Evolutionary conservation across 1,139 yeast species (phyloP).

Genomic region (Nakaseomyces kungkrabaensis): DNA sequence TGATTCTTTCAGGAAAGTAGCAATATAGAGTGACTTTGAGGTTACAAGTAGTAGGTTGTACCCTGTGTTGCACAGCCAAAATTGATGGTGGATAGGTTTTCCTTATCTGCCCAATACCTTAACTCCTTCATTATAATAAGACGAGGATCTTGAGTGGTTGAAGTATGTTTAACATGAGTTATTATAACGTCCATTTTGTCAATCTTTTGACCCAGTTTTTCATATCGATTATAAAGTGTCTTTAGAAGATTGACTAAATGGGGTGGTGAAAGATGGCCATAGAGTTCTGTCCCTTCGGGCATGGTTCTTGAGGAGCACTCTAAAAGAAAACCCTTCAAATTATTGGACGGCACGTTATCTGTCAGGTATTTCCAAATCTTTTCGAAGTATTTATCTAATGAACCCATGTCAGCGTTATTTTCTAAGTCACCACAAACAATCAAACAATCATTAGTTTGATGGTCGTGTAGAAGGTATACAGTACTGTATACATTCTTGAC

Average conservation of each 20-base stretch:
- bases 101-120: slow-evolving; percentile 24
- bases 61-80: slow-evolving; percentile 1
- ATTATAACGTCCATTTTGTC: slow-evolving; percentile 46
- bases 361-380: slow-evolving; percentile 52
- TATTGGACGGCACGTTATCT: slow-evolving; percentile 33
- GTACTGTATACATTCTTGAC: slow-evolving; percentile 32
- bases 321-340: slow-evolving; percentile 48
- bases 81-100: slow-evolving; percentile 10
- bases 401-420: slow-evolving; percentile 7
- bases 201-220: slow-evolving; percentile 9
- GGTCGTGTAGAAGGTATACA: slow-evolving; percentile 43
- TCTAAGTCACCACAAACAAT: slow-evolving; percentile 49
- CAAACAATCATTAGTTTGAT: slow-evolving; percentile 30
- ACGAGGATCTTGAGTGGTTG: slow-evolving; percentile 43
- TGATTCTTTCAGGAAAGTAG: too few species aligned
- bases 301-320: slow-evolving; percentile 63
- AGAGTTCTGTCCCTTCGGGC: slow-evolving; percentile 40
- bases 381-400: slow-evolving; percentile 32
- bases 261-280: slow-evolving; percentile 72
- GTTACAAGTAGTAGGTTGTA: not conserved
- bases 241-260: slow-evolving; percentile 50
- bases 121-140: slow-evolving; percentile 39
- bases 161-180: slow-evolving; percentile 62
- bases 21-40: too few species aligned
- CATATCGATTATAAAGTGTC: slow-evolving; percentile 27